These are phyloP conservation scores for Eucalyptus fibrosa DNA, from an alignment of 345 rosid genomes.

Conservation along the genomic window DNA sequence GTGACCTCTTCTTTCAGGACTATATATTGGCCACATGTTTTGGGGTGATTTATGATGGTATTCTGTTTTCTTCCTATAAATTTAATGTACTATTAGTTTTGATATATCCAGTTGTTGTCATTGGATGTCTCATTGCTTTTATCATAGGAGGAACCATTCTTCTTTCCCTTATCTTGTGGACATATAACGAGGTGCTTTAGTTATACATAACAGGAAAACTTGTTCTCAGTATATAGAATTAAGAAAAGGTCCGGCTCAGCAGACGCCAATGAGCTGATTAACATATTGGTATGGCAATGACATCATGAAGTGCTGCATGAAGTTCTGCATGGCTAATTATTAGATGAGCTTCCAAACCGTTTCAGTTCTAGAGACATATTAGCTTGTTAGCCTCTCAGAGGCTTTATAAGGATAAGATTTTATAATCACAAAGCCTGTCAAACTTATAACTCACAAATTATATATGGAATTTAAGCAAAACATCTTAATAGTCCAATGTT, in stretches of 20 bases:
- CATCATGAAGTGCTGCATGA: not conserved
- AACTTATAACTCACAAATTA: not conserved
- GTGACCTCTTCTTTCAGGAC: not conserved
- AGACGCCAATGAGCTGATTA: not conserved
- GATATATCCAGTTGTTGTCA: not conserved
- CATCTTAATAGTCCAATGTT: not conserved
- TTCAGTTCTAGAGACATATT: not conserved
- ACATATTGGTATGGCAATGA: not conserved
- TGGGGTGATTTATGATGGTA: not conserved
- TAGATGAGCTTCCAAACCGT: not conserved
- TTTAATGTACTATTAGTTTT: not conserved
- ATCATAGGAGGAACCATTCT: not conserved
- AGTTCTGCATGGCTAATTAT: not conserved
- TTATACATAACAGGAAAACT: not conserved
- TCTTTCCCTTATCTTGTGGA: not conserved
- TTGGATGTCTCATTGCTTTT: not conserved
- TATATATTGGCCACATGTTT: not conserved
- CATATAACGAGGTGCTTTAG: not conserved
- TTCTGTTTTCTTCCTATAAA: not conserved
- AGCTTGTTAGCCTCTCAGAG: not conserved
- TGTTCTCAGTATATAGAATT: not conserved
- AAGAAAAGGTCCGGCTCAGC: not conserved
- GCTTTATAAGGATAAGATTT: not conserved
- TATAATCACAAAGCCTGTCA: not conserved
- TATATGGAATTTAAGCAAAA: not conserved